Evolutionary conservation across 805 yeast genomes (phyloP), one percentile per base, ranked within the genome.

Genomic region (Saccharomycopsis lassenensis): DNA sequence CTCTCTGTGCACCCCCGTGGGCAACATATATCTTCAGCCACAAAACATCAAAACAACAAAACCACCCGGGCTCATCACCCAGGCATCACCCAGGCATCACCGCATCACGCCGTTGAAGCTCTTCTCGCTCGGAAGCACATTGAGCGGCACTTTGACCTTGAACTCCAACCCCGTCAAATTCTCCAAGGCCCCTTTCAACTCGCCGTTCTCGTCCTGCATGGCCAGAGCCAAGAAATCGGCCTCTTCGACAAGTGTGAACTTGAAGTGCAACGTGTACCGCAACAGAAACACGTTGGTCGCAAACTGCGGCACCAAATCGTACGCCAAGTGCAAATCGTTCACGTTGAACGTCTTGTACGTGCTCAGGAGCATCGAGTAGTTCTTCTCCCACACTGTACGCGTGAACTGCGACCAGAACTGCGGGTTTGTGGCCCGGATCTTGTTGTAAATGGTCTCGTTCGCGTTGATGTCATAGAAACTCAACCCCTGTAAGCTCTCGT

Each of bases 71-170:
- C n/a, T n/a, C n/a, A n/a, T n/a, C n/a, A n/a, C n/a, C n/a, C n/a
- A n/a, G n/a, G n/a, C n/a, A n/a, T n/a, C n/a, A n/a, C n/a, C n/a
- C n/a, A n/a, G n/a, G n/a, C n/a, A n/a, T n/a, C n/a, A n/a, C n/a
- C n/a, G n/a, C n/a, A n/a, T n/a, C n/a, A n/a, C n/a, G n/a, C n/a
- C n/a, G 23, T 23, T 15, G 18, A 37, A 31, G 19, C 33, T 37
- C 11, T 27, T 14, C 5, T 37, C 37, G 3, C 33, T 52, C 1
- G 75, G 73, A 12, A 68, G 44, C 1, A 71, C 57, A 17, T 55
- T 50, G 1, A 71, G 25, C 1, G 76, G 75, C 4, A 71, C 48
- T 27, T 63, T 54, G 35, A 69, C 65, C 7, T 54, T 50, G 40
- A 71, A 63, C 19, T 57, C 64, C 16, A 48, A 52, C 5, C 69